Evolutionary conservation across 2,329 filamentous ascomycete genomes (phyloP).

Genomic region (Cladosporium sp.): DNA sequence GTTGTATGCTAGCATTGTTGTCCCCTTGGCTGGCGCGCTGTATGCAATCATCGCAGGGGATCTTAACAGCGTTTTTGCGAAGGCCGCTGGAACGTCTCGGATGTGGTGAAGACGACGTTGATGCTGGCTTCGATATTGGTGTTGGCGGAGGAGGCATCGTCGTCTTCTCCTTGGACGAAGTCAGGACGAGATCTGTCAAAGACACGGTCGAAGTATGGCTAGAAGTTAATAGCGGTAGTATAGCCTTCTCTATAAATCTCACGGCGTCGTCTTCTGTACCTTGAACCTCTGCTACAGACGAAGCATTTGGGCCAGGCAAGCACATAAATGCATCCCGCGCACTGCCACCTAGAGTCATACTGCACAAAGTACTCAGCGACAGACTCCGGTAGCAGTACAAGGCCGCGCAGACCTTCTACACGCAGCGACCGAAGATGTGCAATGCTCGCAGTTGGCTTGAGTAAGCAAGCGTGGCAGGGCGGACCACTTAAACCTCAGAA

Average conservation of each 20-base stretch:
- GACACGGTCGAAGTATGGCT: neutral
- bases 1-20: slow-evolving; percentile 15
- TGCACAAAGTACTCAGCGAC: neutral
- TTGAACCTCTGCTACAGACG: neutral
- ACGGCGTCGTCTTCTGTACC: neutral
- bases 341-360: neutral
- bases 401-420: neutral
- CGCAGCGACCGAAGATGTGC: neutral
- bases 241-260: neutral
- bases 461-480: neutral
- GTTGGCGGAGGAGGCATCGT: neutral
- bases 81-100: neutral
- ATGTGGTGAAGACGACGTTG: neutral
- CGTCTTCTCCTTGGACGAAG: neutral
- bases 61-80: slow-evolving; percentile 20
- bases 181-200: neutral
- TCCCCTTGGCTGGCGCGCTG: slow-evolving; percentile 28
- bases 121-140: neutral
- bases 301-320: neutral
- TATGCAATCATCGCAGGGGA: slow-evolving; percentile 33
- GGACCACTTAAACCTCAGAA: neutral
- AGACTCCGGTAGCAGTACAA: slow-evolving; percentile 1
- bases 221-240: neutral
- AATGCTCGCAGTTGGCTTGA: slow-evolving; percentile 10
- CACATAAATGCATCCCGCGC: neutral